These are phyloP conservation scores for Lophiostoma macrostomum DNA, from an alignment of 495 filamentous ascomycete genomes.

Conservation along the genomic window DNA sequence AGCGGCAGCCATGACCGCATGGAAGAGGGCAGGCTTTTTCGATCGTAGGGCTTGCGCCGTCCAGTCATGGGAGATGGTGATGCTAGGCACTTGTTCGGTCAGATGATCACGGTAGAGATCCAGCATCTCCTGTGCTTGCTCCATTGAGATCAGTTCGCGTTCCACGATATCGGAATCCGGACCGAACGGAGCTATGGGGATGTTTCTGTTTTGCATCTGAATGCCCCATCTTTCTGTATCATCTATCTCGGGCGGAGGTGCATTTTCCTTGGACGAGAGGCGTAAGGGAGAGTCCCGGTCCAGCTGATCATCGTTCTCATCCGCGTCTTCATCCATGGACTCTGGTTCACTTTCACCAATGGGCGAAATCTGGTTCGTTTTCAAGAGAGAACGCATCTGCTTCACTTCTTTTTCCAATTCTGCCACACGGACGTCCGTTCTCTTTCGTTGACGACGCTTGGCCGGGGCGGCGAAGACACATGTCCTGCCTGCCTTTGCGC, in stretches of 20 bases:
- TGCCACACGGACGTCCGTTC: constrained; percentile 31
- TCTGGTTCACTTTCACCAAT: constrained; percentile 12
- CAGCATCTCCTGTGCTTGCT: constrained; percentile 47
- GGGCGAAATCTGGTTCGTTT: constrained; percentile 17
- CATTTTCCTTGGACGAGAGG: not conserved
- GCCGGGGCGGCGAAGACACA: constrained; percentile 31
- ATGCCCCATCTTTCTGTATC: too few species aligned
- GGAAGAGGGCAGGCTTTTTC: constrained; percentile 50
- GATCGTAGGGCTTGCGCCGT: constrained; percentile 46
- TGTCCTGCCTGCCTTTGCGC: constrained; percentile 24
- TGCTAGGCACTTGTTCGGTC: constrained; percentile 44
- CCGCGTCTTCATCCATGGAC: constrained; percentile 5
- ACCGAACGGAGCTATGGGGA: constrained; percentile 1
- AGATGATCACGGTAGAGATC: constrained; percentile 47
- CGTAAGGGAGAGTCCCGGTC: constrained; percentile 11
- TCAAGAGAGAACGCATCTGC: constrained; percentile 28
- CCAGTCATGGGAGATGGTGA: constrained; percentile 43
- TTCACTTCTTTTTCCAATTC: constrained; percentile 32
- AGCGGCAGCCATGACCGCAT: constrained; percentile 52
- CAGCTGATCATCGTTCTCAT: constrained; percentile 7
- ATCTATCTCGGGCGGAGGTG: not conserved
- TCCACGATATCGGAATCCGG: constrained; percentile 46
- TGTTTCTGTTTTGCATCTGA: not conserved
- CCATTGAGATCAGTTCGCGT: constrained; percentile 48
- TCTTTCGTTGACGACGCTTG: constrained; percentile 31